These are phyloP conservation scores for Macadamia integrifolia DNA, from an alignment of 164 flowering plant genomes.

Conservation along the genomic window DNA sequence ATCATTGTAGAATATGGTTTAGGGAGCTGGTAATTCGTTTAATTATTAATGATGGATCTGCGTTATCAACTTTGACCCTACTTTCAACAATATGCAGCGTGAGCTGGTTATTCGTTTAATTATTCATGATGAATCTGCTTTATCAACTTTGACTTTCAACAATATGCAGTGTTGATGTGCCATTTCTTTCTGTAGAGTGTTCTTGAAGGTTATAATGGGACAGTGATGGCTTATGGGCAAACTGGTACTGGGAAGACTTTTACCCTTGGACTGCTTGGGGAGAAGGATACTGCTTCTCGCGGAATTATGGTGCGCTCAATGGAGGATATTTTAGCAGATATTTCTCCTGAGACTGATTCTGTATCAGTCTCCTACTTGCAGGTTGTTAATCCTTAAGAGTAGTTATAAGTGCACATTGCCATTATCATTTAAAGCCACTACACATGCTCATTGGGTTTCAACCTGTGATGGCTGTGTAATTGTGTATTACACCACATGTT, in stretches of 20 bases:
- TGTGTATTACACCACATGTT: not conserved
- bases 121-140: no score
- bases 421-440: not conserved
- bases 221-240: constrained; percentile 98
- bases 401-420: not conserved
- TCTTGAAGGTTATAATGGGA: constrained; percentile 94
- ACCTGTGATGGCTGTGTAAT: not conserved
- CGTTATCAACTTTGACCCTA: no score
- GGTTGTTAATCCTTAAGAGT: constrained; percentile 39
- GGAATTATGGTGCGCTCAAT: constrained; percentile 97
- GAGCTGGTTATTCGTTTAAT: no score
- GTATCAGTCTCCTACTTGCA: constrained; percentile 83
- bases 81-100: not conserved
- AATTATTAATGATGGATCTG: no score
- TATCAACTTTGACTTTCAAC: not conserved
- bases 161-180: constrained; percentile 1
- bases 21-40: no score
- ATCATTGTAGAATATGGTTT: no score
- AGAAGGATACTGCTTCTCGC: constrained; percentile 84
- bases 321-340: constrained; percentile 80
- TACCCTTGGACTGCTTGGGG: constrained; percentile 93
- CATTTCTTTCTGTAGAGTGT: constrained; percentile 62
- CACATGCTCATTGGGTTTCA: not conserved
- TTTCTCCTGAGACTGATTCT: constrained; percentile 73
- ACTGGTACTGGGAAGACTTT: constrained; percentile 97